Evolutionary conservation across 1,139 yeast species (phyloP).

Genomic region (Geotrichum australiense): DNA sequence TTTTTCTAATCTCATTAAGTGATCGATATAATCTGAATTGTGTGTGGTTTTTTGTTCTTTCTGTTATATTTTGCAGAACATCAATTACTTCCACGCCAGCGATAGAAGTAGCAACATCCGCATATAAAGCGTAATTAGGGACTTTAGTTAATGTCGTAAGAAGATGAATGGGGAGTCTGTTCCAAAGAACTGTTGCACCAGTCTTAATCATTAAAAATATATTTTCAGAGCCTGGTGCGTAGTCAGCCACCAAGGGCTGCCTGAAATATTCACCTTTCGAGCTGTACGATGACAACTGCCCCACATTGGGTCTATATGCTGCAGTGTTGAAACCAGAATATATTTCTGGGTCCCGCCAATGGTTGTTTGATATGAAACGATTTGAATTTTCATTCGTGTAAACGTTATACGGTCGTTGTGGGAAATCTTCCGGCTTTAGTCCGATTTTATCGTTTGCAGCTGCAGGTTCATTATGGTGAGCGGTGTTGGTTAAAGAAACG

Average conservation of each 20-base stretch:
- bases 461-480: too few relatives aligned
- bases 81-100: constrained; percentile 34
- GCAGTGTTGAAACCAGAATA: too few relatives aligned
- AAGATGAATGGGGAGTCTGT: constrained; percentile 34
- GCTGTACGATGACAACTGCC: constrained; percentile 3
- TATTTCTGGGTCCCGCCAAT: too few relatives aligned
- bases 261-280: constrained; percentile 19
- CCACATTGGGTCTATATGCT: not conserved
- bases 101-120: constrained; percentile 30
- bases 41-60: constrained; percentile 20
- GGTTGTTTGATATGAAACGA: too few relatives aligned
- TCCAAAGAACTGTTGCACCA: constrained; percentile 35
- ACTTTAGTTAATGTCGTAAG: constrained; percentile 33
- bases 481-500: too few relatives aligned
- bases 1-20: constrained; percentile 24
- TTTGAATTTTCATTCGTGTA: too few relatives aligned
- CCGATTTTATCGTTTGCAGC: too few relatives aligned
- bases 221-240: constrained; percentile 24
- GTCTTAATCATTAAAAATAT: constrained; percentile 34
- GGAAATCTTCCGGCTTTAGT: too few relatives aligned
- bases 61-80: constrained; percentile 28
- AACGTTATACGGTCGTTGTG: too few relatives aligned
- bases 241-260: constrained; percentile 26
- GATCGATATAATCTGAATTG: constrained; percentile 29
- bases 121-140: constrained; percentile 33